These are phyloP conservation scores for Macrolepiota dolichaula DNA, from an alignment of 768 basidiomycete genomes.

Conservation along the genomic window DNA sequence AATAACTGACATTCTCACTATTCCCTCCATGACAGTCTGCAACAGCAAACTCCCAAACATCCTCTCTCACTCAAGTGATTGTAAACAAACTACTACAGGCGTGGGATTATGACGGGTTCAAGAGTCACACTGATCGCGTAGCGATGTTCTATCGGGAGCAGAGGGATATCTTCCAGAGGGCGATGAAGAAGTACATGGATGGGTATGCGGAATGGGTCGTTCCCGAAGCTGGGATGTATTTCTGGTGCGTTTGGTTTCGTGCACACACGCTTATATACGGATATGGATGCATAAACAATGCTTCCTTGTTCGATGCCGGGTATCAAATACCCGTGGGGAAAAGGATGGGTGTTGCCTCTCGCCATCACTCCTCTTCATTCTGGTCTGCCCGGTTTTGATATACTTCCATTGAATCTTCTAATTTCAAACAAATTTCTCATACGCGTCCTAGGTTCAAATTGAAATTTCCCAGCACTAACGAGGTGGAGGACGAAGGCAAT, in stretches of 20 bases:
- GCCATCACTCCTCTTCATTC: not conserved
- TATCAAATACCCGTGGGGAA: too few species aligned
- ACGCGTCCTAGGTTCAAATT: conserved; percentile 77
- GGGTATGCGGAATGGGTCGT: conserved; percentile 71
- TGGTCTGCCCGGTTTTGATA: too few species aligned
- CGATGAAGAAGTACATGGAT: conserved; percentile 73
- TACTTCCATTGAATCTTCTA: too few species aligned
- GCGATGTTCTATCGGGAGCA: conserved; percentile 72
- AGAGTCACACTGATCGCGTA: conserved; percentile 62
- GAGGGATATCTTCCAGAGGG: conserved; percentile 73
- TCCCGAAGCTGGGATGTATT: conserved; percentile 86
- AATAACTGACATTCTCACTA: not conserved
- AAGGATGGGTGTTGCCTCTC: too few species aligned
- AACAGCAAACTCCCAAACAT: conserved; percentile 63
- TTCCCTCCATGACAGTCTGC: conserved; percentile 42
- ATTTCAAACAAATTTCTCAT: conserved; percentile 54
- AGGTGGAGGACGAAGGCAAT: conserved; percentile 56
- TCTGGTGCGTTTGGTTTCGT: conserved; percentile 63
- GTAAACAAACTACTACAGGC: conserved; percentile 51
- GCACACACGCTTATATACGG: conserved; percentile 21
- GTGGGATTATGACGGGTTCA: conserved; percentile 80
- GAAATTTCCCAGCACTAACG: conserved; percentile 30
- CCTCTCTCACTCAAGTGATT: conserved; percentile 63
- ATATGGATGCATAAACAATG: too few species aligned
- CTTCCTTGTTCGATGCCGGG: not conserved